Evolutionary conservation across 805 yeast species (phyloP).

Genomic region (Monosporozyma siamensis): DNA sequence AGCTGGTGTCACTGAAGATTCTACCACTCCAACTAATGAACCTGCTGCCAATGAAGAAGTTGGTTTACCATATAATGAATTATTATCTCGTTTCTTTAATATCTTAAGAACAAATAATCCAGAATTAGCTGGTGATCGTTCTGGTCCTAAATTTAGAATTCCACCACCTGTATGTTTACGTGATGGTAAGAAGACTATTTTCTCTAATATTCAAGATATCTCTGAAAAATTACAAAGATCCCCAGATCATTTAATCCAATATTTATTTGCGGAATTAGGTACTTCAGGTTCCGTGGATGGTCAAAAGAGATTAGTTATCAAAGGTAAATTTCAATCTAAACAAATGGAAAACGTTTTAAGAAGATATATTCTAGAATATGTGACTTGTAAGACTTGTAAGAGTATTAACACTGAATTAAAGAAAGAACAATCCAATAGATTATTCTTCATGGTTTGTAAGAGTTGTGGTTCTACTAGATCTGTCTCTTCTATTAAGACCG

Average conservation of each 20-base stretch:
- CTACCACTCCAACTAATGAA: slow-evolving; percentile 27
- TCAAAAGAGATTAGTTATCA: slow-evolving; percentile 89
- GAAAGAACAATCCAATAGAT: slow-evolving; percentile 92
- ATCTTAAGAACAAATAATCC: slow-evolving; percentile 91
- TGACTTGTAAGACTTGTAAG: slow-evolving; percentile 97
- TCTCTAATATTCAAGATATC: slow-evolving; percentile 92
- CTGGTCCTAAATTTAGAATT: slow-evolving; percentile 85
- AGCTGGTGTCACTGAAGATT: slow-evolving; percentile 69
- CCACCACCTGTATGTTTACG: slow-evolving; percentile 97
- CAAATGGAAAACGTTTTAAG: slow-evolving; percentile 94
- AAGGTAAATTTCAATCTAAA: slow-evolving; percentile 97
- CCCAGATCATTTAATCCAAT: slow-evolving; percentile 94
- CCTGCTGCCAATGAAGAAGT: slow-evolving; percentile 35
- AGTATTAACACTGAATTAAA: slow-evolving; percentile 91
- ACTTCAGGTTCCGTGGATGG: slow-evolving; percentile 99
- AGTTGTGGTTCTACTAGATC: slow-evolving; percentile 97
- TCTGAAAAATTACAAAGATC: slow-evolving; percentile 90
- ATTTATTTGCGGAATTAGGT: slow-evolving; percentile 96
- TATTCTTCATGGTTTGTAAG: slow-evolving; percentile 94
- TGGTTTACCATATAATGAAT: slow-evolving; percentile 65
- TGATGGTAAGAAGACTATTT: slow-evolving; percentile 96
- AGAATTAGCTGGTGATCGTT: slow-evolving; percentile 93
- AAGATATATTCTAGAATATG: slow-evolving; percentile 94
- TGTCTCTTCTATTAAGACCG: slow-evolving; percentile 94
- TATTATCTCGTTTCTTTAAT: slow-evolving; percentile 76